These are phyloP conservation scores for Ustilago cynodontis DNA, from an alignment of 1,284 basidiomycete genomes.

Conservation along the genomic window DNA sequence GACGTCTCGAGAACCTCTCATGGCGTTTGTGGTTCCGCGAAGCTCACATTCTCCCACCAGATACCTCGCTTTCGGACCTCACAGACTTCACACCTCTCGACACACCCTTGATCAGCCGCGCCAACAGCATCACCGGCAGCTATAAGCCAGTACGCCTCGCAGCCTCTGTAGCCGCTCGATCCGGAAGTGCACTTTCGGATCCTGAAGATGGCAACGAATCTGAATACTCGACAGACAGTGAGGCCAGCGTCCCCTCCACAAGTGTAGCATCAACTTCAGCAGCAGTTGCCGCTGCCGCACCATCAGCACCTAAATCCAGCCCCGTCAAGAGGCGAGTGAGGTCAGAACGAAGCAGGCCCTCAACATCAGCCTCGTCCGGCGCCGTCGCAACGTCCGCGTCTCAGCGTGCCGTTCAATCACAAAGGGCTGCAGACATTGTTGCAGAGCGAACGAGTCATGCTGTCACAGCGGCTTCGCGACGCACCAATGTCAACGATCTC, in stretches of 20 bases:
- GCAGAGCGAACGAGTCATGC: slow-evolving; percentile 40
- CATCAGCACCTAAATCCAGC: slow-evolving; percentile 18
- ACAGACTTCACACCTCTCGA: slow-evolving; percentile 57
- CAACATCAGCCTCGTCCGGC: slow-evolving; percentile 22
- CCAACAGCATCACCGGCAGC: slow-evolving; percentile 54
- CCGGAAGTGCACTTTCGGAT: slow-evolving; percentile 44
- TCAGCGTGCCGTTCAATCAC: slow-evolving; percentile 15
- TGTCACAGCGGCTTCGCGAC: slow-evolving; percentile 31
- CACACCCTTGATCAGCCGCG: slow-evolving; percentile 54
- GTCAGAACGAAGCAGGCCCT: slow-evolving; percentile 15
- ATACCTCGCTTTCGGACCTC: slow-evolving; percentile 57
- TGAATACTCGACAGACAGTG: slow-evolving; percentile 45
- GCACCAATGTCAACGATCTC: slow-evolving; percentile 27
- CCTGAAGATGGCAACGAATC: slow-evolving; percentile 50
- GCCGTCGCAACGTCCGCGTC: slow-evolving; percentile 12
- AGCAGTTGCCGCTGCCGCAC: slow-evolving; percentile 5
- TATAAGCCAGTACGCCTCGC: slow-evolving; percentile 34
- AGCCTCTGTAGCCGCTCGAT: slow-evolving; percentile 16
- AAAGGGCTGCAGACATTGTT: slow-evolving; percentile 23
- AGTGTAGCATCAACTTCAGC: slow-evolving; percentile 4
- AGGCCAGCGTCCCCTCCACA: slow-evolving; percentile 11
- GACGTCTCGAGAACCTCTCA: slow-evolving; percentile 83
- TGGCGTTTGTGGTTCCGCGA: slow-evolving; percentile 87
- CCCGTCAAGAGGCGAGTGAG: slow-evolving; percentile 40
- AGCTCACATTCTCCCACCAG: slow-evolving; percentile 60